Evolutionary conservation across 768 basidiomycete species (phyloP).

Genomic region (Macrolepiota fuliginosa): DNA sequence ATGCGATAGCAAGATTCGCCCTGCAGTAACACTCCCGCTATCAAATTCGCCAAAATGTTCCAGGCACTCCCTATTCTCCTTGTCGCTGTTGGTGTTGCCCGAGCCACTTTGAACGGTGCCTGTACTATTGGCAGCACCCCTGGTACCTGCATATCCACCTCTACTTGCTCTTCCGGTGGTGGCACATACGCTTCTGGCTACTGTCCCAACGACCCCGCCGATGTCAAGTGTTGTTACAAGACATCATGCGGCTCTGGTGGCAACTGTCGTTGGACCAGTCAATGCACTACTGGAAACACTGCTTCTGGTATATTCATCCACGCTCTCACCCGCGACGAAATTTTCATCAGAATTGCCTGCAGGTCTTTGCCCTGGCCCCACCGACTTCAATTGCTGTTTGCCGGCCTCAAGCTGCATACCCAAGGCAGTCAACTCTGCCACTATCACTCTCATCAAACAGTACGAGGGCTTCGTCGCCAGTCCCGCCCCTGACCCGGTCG

Average conservation of each 20-base stretch:
- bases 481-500: constrained; percentile 33
- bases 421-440: constrained; percentile 26
- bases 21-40: neutral
- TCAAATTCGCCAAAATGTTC: neutral
- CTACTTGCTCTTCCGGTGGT: constrained; percentile 21
- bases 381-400: constrained; percentile 25
- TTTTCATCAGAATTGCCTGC: neutral
- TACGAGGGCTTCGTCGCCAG: constrained; percentile 34
- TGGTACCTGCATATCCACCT: constrained; percentile 24
- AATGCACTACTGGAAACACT: constrained; percentile 22
- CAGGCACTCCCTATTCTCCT: neutral
- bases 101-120: constrained; percentile 21
- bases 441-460: constrained; percentile 26
- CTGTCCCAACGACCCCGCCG: constrained; percentile 26
- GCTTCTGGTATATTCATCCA: constrained; percentile 17
- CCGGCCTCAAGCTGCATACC: constrained; percentile 16
- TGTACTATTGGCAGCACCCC: constrained; percentile 24
- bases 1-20: too few species aligned
- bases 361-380: constrained; percentile 29
- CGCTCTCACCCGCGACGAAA: neutral
- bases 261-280: constrained; percentile 23
- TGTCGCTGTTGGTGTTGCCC: neutral
- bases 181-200: constrained; percentile 22
- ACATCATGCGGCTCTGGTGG: constrained; percentile 23
- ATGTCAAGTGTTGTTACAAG: constrained; percentile 28